Percentiles rank a stretch among this genome's conserved stretches.
Conservation (phyloP, 2,329 filamentous ascomycete species). For the Penicillium occitanis region DNA sequence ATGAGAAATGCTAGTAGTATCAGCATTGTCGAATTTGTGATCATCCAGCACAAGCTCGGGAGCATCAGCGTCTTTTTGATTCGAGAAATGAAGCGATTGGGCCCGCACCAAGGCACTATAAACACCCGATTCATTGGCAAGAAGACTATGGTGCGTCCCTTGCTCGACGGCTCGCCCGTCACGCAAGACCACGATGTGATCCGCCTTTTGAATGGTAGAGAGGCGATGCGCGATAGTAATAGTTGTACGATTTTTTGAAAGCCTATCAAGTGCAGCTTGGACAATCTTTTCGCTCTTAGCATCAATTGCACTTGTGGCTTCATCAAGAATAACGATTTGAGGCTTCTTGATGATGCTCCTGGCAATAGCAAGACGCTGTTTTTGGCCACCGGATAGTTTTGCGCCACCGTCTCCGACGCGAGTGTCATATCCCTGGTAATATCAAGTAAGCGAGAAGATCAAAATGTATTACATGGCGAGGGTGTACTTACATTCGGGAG, state of each 20-base stretch:
- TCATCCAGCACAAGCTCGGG: background rate
- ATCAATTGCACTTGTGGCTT: conserved; percentile 84
- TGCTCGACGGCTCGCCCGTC: conserved; percentile 70
- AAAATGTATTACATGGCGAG: conserved; percentile 53
- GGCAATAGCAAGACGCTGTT: conserved; percentile 76
- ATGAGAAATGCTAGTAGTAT: background rate
- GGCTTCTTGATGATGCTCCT: conserved; percentile 74
- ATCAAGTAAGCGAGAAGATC: conserved; percentile 65
- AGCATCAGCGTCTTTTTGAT: conserved; percentile 3
- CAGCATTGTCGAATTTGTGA: background rate
- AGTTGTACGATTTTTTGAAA: conserved; percentile 79
- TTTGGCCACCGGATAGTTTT: conserved; percentile 79
- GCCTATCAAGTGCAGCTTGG: conserved; percentile 71
- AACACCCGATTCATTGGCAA: conserved; percentile 59
- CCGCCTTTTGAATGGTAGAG: conserved; percentile 72
- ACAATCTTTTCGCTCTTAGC: conserved; percentile 65
- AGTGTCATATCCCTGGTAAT: conserved; percentile 68
- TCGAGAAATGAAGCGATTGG: conserved; percentile 28
- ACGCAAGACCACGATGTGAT: conserved; percentile 74
- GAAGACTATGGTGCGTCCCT: conserved; percentile 71
- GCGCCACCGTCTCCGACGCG: conserved; percentile 66
- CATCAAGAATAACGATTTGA: conserved; percentile 80
- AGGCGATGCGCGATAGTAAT: conserved; percentile 86
- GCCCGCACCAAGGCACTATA: conserved; percentile 66
- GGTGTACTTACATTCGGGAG: conserved; percentile 49